These are phyloP conservation scores for Selenicereus undatus DNA, from an alignment of 148 eudicot genomes.

Conservation along the genomic window DNA sequence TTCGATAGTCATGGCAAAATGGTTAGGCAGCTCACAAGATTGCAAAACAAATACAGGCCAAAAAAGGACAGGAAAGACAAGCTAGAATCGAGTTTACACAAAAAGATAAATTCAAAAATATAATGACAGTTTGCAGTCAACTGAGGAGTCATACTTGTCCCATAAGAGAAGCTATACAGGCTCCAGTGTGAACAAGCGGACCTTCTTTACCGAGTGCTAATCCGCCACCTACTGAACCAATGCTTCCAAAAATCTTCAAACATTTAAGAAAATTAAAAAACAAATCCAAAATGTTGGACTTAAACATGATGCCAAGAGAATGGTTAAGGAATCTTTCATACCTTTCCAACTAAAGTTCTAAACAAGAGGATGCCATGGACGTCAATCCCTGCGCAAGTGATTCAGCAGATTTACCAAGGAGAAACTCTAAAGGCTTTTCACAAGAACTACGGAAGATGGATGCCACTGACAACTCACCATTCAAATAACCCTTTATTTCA, in stretches of 20 bases:
- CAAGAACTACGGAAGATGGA: constrained; percentile 1
- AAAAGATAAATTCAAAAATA: constrained; percentile 1
- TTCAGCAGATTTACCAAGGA: not conserved
- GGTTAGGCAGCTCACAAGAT: not conserved
- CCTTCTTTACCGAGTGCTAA: constrained; percentile 99
- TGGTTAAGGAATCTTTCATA: constrained; percentile 24
- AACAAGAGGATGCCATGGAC: constrained; percentile 89
- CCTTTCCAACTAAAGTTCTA: constrained; percentile 96
- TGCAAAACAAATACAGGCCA: not conserved
- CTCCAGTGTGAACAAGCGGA: constrained; percentile 97
- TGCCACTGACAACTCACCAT: constrained; percentile 50
- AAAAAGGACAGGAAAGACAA: not conserved
- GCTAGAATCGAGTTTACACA: too few species aligned
- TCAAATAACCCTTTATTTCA: constrained; percentile 96
- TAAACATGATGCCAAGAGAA: constrained; percentile 3
- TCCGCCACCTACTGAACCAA: constrained; percentile 98
- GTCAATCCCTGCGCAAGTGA: constrained; percentile 68
- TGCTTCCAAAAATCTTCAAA: constrained; percentile 88
- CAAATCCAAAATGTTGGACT: not conserved
- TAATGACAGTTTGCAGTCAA: not conserved
- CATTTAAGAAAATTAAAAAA: not conserved
- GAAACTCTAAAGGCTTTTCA: not conserved
- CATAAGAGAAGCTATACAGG: constrained; percentile 97
- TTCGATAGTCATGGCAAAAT: too few species aligned
- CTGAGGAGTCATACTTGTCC: constrained; percentile 71